Conservation (phyloP, 208 protist species). For the Leishmania tropica region DNA sequence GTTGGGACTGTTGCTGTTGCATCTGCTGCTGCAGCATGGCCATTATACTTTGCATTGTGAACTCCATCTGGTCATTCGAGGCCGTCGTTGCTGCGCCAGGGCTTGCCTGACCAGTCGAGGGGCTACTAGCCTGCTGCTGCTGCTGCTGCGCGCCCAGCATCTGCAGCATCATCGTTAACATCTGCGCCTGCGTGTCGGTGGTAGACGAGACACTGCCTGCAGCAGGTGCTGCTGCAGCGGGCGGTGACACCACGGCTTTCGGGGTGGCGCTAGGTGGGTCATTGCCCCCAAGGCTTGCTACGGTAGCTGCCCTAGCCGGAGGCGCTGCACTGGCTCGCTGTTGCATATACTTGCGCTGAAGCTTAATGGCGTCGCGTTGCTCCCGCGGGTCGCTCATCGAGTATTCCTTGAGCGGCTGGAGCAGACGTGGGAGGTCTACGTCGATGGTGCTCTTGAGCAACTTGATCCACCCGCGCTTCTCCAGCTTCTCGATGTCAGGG, state of each 20-base stretch:
- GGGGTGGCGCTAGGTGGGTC: neutral
- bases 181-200: conserved; percentile 32
- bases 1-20: conserved; percentile 18
- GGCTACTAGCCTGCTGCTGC: conserved; percentile 8
- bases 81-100: neutral
- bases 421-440: conserved; percentile 62
- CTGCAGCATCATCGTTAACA: conserved; percentile 9
- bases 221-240: neutral
- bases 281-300: neutral
- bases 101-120: neutral
- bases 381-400: conserved; percentile 54
- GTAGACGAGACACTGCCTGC: neutral
- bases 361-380: conserved; percentile 24
- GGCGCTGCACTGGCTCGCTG: neutral
- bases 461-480: conserved; percentile 57
- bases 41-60: conserved; percentile 40
- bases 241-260: neutral
- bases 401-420: conserved; percentile 72
- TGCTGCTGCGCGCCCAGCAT: conserved; percentile 31
- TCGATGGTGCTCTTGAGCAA: conserved; percentile 62
- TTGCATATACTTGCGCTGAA: conserved; percentile 22
- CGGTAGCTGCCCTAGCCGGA: neutral
- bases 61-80: conserved; percentile 25
- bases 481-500: conserved; percentile 58
- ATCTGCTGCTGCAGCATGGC: conserved; percentile 43